Evolutionary conservation across 768 basidiomycete species (phyloP).

Genomic region (Nevesoporus exiguus): DNA sequence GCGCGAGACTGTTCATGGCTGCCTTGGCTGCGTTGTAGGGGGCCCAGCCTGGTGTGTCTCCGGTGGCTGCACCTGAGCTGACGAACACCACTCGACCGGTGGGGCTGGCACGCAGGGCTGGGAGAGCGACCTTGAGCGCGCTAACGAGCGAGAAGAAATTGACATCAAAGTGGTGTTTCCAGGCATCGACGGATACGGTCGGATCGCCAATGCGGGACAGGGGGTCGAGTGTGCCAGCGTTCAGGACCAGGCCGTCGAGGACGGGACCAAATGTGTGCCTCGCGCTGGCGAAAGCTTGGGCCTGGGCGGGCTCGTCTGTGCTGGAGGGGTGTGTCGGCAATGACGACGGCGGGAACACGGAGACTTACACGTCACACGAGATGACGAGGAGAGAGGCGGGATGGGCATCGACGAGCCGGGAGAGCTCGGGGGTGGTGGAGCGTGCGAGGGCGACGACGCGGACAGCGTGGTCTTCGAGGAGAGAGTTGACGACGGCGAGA

Average conservation of each 20-base stretch:
- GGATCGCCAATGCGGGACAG: constrained; percentile 55
- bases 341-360: background rate
- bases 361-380: constrained; percentile 74
- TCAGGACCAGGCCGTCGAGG: constrained; percentile 72
- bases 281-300: constrained; percentile 53
- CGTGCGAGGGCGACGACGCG: constrained; percentile 78
- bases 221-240: constrained; percentile 78
- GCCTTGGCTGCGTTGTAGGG: constrained; percentile 85
- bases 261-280: constrained; percentile 55
- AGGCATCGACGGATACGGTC: constrained; percentile 48
- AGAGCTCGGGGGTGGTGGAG: constrained; percentile 60
- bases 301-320: constrained; percentile 52
- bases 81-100: constrained; percentile 76
- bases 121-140: constrained; percentile 63
- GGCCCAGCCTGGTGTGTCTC: constrained; percentile 68
- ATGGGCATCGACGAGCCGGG: constrained; percentile 42
- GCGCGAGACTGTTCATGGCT: constrained; percentile 82
- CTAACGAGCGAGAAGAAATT: constrained; percentile 86
- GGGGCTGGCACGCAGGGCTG: constrained; percentile 60
- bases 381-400: constrained; percentile 45
- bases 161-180: constrained; percentile 76
- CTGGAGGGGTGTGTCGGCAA: constrained; percentile 37
- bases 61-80: constrained; percentile 80
- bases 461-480: constrained; percentile 60
- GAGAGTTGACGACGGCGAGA: constrained; percentile 66